phyloP scores from a whole-genome alignment of 1,284 basidiomycete genomes.

The Austroboletus novae-zelandiae region DNA sequence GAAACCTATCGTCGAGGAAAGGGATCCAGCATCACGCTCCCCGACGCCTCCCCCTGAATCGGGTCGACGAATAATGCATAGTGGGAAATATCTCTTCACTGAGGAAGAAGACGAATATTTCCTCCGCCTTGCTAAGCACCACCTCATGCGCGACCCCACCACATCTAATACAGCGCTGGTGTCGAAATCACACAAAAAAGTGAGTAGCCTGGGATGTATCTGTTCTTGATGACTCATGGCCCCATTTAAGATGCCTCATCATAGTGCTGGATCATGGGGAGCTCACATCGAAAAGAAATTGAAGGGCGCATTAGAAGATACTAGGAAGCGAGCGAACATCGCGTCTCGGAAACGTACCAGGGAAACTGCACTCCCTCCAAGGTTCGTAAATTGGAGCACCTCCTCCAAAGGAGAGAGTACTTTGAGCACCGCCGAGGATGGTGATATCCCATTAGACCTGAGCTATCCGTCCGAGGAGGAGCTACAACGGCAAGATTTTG shows the following conservation, averaged over 20 bases:
- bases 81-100: conserved; percentile 43
- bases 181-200: conserved; percentile 39
- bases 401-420: not conserved
- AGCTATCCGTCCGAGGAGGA: conserved; percentile 7
- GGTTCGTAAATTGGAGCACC: not conserved
- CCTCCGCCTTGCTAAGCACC: conserved; percentile 30
- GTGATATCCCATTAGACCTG: not conserved
- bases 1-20: not conserved
- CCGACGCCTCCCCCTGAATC: conserved; percentile 46
- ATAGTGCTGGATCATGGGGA: conserved; percentile 40
- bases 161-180: conserved; percentile 33
- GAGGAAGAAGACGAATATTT: conserved; percentile 45
- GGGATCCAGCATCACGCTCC: conserved; percentile 24
- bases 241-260: conserved; percentile 44
- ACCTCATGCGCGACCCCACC: conserved; percentile 39
- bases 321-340: conserved; percentile 35
- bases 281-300: conserved; percentile 28
- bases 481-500: conserved; percentile 39
- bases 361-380: not conserved
- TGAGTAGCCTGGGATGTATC: conserved; percentile 20
- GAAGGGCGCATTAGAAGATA: conserved; percentile 21
- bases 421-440: not conserved
- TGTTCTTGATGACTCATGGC: not conserved
- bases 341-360: conserved; percentile 25
- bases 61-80: conserved; percentile 21